Conservation (phyloP, 257 asterid species). For the Rehmannia glutinosa region DNA sequence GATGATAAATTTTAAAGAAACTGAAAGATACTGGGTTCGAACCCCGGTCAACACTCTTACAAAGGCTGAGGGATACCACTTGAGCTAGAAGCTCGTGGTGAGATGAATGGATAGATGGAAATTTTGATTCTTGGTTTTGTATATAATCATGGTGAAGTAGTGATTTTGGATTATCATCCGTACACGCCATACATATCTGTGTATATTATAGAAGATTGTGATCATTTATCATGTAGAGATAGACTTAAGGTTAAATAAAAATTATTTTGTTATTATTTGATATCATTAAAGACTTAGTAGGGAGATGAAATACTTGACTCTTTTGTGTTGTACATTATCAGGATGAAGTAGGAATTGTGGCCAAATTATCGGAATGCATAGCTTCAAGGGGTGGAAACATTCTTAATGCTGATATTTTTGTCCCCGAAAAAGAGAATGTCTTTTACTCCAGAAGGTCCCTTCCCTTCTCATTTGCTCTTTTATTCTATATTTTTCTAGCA, state of each 20-base stretch:
- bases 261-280: not conserved
- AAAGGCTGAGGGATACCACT: no score
- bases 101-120: not conserved
- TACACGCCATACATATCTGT: not conserved
- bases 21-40: no score
- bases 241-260: not conserved
- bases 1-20: no score
- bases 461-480: not conserved
- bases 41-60: no score
- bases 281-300: not conserved
- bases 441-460: slow-evolving; percentile 86
- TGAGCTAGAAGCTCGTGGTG: no score
- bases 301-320: slow-evolving; percentile 2
- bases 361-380: slow-evolving; percentile 84
- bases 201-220: not conserved
- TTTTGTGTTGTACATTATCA: slow-evolving; percentile 19
- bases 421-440: slow-evolving; percentile 73
- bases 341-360: slow-evolving; percentile 94
- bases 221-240: not conserved
- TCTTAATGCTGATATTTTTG: slow-evolving; percentile 83
- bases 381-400: slow-evolving; percentile 92
- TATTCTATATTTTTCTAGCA: not conserved
- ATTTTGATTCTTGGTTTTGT: not conserved
- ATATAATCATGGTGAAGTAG: slow-evolving; percentile 12
- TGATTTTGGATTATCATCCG: not conserved